Conservation (phyloP, 2,329 filamentous ascomycete genomes). For the Pseudogymnoascus sp. region DNA sequence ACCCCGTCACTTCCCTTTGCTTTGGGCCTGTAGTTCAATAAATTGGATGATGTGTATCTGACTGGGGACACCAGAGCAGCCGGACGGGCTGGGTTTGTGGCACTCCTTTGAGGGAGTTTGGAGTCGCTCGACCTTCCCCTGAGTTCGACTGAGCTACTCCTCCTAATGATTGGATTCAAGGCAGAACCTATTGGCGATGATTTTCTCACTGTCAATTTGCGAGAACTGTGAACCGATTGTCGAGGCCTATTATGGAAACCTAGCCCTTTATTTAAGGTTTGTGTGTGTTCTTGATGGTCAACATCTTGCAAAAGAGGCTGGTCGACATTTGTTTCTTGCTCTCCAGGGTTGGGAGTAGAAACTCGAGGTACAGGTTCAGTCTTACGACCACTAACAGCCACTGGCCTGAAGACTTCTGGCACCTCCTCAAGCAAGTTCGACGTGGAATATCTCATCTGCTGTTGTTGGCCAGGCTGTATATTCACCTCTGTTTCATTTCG, state of each 20-base stretch:
- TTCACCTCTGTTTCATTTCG: background rate
- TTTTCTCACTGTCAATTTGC: background rate
- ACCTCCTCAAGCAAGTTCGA: conserved; percentile 5
- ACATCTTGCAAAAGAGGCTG: background rate
- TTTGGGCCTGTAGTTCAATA: background rate
- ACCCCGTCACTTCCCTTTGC: background rate
- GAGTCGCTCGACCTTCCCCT: background rate
- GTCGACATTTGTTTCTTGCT: background rate
- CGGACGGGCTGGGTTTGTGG: background rate
- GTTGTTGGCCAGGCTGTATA: conserved; percentile 11
- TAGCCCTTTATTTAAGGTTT: background rate
- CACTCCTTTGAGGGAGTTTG: background rate
- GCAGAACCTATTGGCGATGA: conserved; percentile 5
- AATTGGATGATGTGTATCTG: background rate
- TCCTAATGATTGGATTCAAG: background rate
- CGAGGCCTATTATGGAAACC: background rate
- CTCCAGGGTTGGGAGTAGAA: background rate
- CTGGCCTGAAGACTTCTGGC: background rate
- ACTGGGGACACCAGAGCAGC: background rate
- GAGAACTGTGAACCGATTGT: background rate
- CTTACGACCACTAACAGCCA: background rate
- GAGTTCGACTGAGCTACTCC: background rate
- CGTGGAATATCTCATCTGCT: conserved; percentile 19
- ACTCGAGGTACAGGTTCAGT: background rate
- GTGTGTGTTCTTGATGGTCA: background rate